Base-by-base conservation (phyloP, 345 rosid species). In the Punica granatum region DNA sequence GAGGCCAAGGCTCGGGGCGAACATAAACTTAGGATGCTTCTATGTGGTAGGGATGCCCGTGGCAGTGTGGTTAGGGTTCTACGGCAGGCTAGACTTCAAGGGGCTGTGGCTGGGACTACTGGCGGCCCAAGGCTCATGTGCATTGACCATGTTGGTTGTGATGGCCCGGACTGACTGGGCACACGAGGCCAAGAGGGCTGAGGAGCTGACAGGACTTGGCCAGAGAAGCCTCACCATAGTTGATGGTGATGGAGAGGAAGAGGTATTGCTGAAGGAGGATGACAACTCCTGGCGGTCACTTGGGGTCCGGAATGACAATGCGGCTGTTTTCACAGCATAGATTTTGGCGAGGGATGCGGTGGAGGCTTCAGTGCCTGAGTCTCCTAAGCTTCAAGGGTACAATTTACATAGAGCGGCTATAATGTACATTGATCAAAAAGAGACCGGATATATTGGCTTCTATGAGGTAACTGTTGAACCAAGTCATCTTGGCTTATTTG, bases 121-220 rank as follows among this genome's bases (percentile, higher is more conserved):
- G 63, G 98, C 94, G 10, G 98, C 98, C n/a, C 96, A 92, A 67
- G 89, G 74, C 18, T 83, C 92, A 6, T 92, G 96, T 34, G 79
- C 77, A 3, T 66, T 86, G 56, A 73, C 87, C 67, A 87, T 92
- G 98, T 61, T 92, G 79, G 44, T 80, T 30, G 81, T 79, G 15
- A 64, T 92, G 73, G 76, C 72, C 69, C 76, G 67, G 37, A 92
- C 98, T 18, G 79, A 90, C 70, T 92, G 98, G 96, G 82, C 86
- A 3, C 36, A 43, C 30, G 80, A 92, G 76, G 88, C 89, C 44
- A 32, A 60, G 31, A 80, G 88, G 41, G 96, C 98, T 8, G 65
- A 80, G 63, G 62, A 74, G 68, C 81, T 88, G 60, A 84, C 78
- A 6, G 21, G 34, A 35, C 31, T 33, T 30, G 61, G 19, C 19